Conservation (phyloP, 2,329 filamentous ascomycete species). For the Didymellaceae sp. region DNA sequence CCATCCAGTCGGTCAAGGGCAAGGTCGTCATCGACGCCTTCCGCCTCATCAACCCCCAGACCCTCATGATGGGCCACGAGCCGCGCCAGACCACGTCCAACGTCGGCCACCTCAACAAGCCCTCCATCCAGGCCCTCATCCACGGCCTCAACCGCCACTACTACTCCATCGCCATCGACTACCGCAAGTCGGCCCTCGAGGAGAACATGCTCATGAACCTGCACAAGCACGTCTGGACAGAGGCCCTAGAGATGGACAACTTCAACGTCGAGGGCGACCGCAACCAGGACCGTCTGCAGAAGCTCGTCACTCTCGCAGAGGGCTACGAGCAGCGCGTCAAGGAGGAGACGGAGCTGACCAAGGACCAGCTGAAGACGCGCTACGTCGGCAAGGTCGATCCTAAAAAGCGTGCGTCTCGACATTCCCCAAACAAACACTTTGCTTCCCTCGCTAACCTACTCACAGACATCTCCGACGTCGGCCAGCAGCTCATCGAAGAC, state of each 20-base stretch:
- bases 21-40: conserved; percentile 99
- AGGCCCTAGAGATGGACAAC: conserved; percentile 95
- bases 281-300: conserved; percentile 86
- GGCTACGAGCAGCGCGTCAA: conserved; percentile 99
- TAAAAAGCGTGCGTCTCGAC: conserved; percentile 78
- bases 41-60: conserved; percentile 97
- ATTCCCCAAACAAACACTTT: neutral
- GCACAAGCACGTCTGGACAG: conserved; percentile 99
- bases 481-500: conserved; percentile 96
- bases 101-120: conserved; percentile 97
- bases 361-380: conserved; percentile 97
- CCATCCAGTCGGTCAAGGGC: conserved; percentile 98
- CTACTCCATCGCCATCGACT: conserved; percentile 98
- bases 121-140: conserved; percentile 98
- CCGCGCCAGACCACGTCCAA: conserved; percentile 98
- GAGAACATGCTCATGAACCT: conserved; percentile 99
- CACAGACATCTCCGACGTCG: conserved; percentile 86
- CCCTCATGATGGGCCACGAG: conserved; percentile 96
- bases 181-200: conserved; percentile 94
- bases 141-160: conserved; percentile 98
- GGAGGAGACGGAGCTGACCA: conserved; percentile 95
- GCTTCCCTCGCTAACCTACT: conserved; percentile 24
- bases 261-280: conserved; percentile 83
- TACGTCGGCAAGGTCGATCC: conserved; percentile 99
- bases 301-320: conserved; percentile 86